These are phyloP conservation scores for Triadica sebifera DNA, from an alignment of 345 rosid genomes.

Conservation along the genomic window DNA sequence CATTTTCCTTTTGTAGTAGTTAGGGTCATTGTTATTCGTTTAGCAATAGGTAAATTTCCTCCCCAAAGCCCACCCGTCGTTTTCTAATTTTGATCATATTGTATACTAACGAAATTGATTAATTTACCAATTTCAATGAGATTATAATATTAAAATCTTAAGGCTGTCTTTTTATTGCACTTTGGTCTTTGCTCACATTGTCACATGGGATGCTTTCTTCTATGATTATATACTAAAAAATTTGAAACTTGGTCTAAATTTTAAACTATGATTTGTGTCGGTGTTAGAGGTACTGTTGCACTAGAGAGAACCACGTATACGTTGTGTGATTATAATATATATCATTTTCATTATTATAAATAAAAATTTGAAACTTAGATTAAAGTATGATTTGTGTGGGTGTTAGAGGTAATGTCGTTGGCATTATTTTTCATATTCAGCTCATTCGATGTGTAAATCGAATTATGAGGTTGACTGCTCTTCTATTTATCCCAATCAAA, in stretches of 20 bases:
- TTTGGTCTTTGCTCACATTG: neutral
- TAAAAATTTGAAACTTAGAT: no score
- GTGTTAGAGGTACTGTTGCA: neutral
- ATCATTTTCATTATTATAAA: no score
- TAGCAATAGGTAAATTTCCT: neutral
- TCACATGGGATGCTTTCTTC: neutral
- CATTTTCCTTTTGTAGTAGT: conserved; percentile 2
- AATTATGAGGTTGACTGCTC: no score
- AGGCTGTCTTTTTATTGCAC: neutral
- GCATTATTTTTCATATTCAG: no score
- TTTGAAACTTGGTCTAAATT: neutral
- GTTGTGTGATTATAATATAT: no score
- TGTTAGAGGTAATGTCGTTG: no score
- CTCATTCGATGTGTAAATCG: no score
- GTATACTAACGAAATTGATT: neutral
- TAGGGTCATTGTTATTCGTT: neutral
- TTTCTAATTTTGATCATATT: neutral
- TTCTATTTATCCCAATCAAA: no score
- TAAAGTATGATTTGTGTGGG: no score
- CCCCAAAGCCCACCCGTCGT: neutral
- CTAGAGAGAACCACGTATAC: neutral
- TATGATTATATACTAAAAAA: neutral
- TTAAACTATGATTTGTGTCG: conserved; percentile 1
- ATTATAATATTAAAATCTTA: neutral
- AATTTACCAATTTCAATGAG: neutral